Conservation (phyloP, 192 early-diverging fungal species). For the Rhizophagus sp. region DNA sequence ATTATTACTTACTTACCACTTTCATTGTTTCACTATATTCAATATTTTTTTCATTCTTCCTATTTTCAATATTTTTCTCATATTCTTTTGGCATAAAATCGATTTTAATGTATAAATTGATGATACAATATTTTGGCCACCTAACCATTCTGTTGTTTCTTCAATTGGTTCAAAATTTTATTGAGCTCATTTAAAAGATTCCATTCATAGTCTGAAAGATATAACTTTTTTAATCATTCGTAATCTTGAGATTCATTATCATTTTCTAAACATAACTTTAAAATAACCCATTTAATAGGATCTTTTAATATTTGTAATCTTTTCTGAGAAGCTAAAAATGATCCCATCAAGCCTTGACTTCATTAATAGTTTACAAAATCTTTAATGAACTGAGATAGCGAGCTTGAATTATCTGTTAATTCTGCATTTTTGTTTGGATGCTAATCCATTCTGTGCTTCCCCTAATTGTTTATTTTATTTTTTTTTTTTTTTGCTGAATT, state of each 20-base stretch:
- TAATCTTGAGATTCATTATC: neutral
- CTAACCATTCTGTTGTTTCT: neutral
- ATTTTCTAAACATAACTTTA: neutral
- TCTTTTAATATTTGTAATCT: neutral
- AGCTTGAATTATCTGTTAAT: neutral
- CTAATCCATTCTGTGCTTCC: neutral
- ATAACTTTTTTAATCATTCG: neutral
- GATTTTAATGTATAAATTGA: neutral
- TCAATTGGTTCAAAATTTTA: neutral
- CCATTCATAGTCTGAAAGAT: neutral
- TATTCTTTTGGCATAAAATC: neutral
- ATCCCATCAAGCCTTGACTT: neutral
- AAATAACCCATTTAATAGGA: neutral
- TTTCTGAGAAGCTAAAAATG: neutral
- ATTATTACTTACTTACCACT: too few relatives aligned
- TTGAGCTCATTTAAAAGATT: neutral
- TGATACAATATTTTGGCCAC: neutral
- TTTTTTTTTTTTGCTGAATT: conserved; percentile 1
- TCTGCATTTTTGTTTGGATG: neutral
- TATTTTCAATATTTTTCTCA: neutral
- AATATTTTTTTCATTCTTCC: too few relatives aligned
- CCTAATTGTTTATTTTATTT: neutral
- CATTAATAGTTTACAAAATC: conserved; percentile 5
- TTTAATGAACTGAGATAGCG: neutral
- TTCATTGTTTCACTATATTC: too few relatives aligned